A percentile compares a stretch with the other conserved stretches of the same genome.
Evolutionary conservation across 495 filamentous ascomycete species (phyloP).

Genomic region (Xanthoparmelia taractica): DNA sequence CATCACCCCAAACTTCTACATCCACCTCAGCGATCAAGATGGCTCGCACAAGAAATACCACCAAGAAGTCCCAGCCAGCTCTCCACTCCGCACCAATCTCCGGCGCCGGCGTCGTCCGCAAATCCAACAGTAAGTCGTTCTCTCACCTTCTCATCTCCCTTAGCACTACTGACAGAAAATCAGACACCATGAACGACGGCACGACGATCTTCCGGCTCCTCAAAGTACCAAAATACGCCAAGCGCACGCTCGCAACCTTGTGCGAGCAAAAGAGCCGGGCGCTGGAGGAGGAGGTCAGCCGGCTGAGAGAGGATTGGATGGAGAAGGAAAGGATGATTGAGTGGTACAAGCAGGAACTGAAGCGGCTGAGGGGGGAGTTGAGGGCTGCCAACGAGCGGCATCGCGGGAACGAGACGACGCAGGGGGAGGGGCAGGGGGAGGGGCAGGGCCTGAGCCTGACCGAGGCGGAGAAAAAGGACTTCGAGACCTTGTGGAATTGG

Average conservation of each 20-base stretch:
- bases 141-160: background rate
- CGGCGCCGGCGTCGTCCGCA: background rate
- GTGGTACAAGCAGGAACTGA: background rate
- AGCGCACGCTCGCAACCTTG: background rate
- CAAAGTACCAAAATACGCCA: background rate
- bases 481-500: background rate
- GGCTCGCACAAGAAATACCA: background rate
- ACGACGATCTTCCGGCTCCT: constrained; percentile 1
- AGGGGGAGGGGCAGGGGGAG: background rate
- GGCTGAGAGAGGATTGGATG: background rate
- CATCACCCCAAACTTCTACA: background rate
- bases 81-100: background rate
- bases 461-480: background rate
- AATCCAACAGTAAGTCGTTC: background rate
- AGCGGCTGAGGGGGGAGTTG: background rate
- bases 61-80: background rate
- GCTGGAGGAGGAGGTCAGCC: background rate
- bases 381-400: too few species aligned
- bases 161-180: background rate
- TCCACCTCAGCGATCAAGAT: background rate
- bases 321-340: background rate
- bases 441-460: background rate
- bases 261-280: background rate
- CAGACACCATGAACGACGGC: background rate
- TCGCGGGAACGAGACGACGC: background rate